phyloP scores from a whole-genome alignment of 2,329 filamentous ascomycete species.

The Fusarium sarcochroum region DNA sequence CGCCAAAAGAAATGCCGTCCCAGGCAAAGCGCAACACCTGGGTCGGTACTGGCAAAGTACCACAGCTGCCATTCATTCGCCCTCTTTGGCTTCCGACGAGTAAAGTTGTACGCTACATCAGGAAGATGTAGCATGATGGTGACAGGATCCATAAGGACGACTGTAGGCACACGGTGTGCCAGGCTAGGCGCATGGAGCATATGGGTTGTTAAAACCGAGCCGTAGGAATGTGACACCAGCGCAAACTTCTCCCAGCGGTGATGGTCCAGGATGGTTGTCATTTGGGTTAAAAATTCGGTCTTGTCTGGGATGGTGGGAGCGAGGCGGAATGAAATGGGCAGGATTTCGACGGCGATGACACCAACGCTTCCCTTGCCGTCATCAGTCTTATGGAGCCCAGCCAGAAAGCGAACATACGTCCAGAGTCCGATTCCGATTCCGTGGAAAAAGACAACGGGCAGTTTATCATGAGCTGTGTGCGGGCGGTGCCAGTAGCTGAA shows the following conservation, averaged over 20 bases:
- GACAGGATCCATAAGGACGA: constrained; percentile 72
- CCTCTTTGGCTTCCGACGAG: constrained; percentile 62
- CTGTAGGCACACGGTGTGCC: constrained; percentile 63
- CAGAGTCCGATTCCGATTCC: constrained; percentile 79
- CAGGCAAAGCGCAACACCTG: constrained; percentile 75
- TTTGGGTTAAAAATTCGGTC: constrained; percentile 68
- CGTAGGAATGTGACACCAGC: constrained; percentile 74
- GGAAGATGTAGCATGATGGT: constrained; percentile 77
- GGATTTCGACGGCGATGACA: constrained; percentile 75
- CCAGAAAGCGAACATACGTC: constrained; percentile 71
- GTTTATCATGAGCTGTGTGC: constrained; percentile 63
- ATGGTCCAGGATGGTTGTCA: constrained; percentile 68
- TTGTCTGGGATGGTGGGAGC: constrained; percentile 66
- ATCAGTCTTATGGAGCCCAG: constrained; percentile 59
- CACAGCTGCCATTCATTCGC: constrained; percentile 80
- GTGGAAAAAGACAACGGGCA: constrained; percentile 77
- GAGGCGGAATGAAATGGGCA: constrained; percentile 75
- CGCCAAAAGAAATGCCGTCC: constrained; percentile 79
- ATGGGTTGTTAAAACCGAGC: constrained; percentile 73
- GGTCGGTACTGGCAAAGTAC: constrained; percentile 79
- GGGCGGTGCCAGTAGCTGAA: constrained; percentile 77
- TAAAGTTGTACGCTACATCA: constrained; percentile 81
- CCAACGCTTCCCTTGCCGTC: constrained; percentile 63
- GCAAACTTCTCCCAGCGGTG: constrained; percentile 72
- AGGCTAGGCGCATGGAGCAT: constrained; percentile 66